These are phyloP conservation scores for Lathyrus oleraceus DNA, from an alignment of 306 rosid genomes.

Conservation along the genomic window DNA sequence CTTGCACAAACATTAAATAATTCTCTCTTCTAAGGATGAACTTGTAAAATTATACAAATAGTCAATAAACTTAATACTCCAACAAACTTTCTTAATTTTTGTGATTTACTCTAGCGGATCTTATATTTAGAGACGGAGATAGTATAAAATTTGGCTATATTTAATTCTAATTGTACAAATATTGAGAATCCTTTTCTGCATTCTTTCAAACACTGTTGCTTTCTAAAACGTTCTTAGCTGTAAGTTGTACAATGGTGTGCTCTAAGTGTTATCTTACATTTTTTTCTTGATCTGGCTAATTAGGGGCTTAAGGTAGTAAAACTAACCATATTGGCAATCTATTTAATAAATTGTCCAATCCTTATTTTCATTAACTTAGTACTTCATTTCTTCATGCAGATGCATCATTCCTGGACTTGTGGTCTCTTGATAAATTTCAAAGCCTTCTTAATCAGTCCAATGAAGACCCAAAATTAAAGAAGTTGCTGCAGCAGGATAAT, in stretches of 20 bases:
- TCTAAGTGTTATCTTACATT: conserved; percentile 11
- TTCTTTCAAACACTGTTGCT: neutral
- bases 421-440: conserved; percentile 88
- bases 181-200: neutral
- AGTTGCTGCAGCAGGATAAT: conserved; percentile 64
- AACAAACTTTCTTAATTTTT: too few relatives aligned
- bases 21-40: too few relatives aligned
- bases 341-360: neutral
- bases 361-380: conserved; percentile 24
- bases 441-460: conserved; percentile 70
- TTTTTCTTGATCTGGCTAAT: neutral
- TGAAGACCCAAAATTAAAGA: conserved; percentile 66
- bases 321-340: neutral
- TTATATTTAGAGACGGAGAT: too few relatives aligned
- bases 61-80: too few relatives aligned
- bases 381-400: conserved; percentile 53
- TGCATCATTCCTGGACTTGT: conserved; percentile 89
- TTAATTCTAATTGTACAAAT: neutral
- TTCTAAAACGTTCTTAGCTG: neutral
- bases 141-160: neutral
- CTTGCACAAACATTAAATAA: too few relatives aligned
- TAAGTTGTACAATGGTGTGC: neutral
- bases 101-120: too few relatives aligned
- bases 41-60: too few relatives aligned
- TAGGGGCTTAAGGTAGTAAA: neutral